Evolutionary conservation across 495 filamentous ascomycete species (phyloP).

Genomic region (Aspergillus bertholletiae): DNA sequence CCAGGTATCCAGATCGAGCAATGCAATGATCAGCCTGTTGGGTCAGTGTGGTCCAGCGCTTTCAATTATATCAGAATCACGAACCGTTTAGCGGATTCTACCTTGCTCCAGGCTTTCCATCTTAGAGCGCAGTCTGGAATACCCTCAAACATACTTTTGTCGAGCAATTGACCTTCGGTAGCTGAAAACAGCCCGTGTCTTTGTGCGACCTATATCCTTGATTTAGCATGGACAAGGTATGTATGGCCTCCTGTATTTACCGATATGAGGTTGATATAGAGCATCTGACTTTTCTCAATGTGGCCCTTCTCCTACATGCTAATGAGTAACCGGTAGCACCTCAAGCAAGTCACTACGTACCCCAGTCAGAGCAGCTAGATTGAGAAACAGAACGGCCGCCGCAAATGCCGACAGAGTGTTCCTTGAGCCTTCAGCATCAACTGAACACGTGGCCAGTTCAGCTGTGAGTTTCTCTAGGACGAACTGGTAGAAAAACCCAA

Average conservation of each 20-base stretch:
- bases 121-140: constrained; percentile 44
- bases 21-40: constrained; percentile 41
- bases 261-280: constrained; percentile 49
- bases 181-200: constrained; percentile 48
- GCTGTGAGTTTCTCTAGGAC: constrained; percentile 38
- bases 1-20: constrained; percentile 50
- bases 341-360: constrained; percentile 22
- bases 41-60: not conserved
- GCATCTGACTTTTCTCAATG: constrained; percentile 44
- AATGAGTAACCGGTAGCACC: constrained; percentile 11
- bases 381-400: constrained; percentile 43
- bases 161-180: constrained; percentile 43
- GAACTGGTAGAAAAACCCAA: constrained; percentile 18
- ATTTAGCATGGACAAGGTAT: not conserved
- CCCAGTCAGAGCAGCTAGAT: constrained; percentile 47
- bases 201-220: constrained; percentile 39
- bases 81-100: constrained; percentile 49
- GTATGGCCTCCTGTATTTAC: constrained; percentile 25
- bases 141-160: constrained; percentile 42
- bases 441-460: constrained; percentile 38
- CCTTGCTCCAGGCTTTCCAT: constrained; percentile 53
- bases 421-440: constrained; percentile 32
- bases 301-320: constrained; percentile 38
- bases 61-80: not conserved
- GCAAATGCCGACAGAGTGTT: constrained; percentile 44